These are phyloP conservation scores for Aspergillus avenaceus DNA, from an alignment of 495 filamentous ascomycete genomes.

Conservation along the genomic window DNA sequence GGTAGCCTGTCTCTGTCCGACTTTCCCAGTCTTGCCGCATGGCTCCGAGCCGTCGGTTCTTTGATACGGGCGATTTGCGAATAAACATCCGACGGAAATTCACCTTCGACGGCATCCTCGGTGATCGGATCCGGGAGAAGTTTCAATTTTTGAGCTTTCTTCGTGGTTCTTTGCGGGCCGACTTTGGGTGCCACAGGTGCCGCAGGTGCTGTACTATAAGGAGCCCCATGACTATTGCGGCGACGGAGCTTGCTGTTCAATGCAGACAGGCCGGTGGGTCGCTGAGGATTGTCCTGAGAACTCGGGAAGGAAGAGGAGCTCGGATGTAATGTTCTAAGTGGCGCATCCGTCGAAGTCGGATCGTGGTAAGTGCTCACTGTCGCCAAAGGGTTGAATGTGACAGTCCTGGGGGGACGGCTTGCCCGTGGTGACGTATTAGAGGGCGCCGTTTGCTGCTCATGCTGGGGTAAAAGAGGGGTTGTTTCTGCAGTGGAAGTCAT, in stretches of 20 bases:
- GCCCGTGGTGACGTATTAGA: slow-evolving; percentile 40
- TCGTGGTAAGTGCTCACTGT: slow-evolving; percentile 54
- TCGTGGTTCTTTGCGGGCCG: slow-evolving; percentile 89
- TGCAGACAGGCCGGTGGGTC: slow-evolving; percentile 59
- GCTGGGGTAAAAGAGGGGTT: slow-evolving; percentile 44
- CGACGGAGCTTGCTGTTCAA: slow-evolving; percentile 84
- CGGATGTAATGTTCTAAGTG: slow-evolving; percentile 39
- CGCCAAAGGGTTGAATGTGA: slow-evolving; percentile 67
- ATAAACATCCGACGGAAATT: slow-evolving; percentile 93
- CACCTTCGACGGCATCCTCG: slow-evolving; percentile 68
- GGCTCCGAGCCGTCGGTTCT: slow-evolving; percentile 86
- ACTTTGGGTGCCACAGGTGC: slow-evolving; percentile 65
- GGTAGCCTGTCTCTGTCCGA: slow-evolving; percentile 85
- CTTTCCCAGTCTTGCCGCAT: slow-evolving; percentile 90
- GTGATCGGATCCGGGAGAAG: slow-evolving; percentile 85
- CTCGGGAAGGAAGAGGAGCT: slow-evolving; percentile 34
- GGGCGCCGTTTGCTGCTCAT: slow-evolving; percentile 25
- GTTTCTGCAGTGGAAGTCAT: slow-evolving; percentile 44
- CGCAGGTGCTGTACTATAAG: slow-evolving; percentile 40
- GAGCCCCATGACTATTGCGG: slow-evolving; percentile 75
- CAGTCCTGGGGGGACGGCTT: slow-evolving; percentile 49
- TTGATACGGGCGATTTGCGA: slow-evolving; percentile 94
- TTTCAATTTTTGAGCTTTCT: slow-evolving; percentile 94
- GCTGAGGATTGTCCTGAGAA: slow-evolving; percentile 24
- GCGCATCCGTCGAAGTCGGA: slow-evolving; percentile 38